A percentile compares a stretch with the other conserved stretches of the same genome.
Evolutionary conservation across 371 early-diverging fungal genomes (phyloP).

Genomic region (Mortierella sp.): DNA sequence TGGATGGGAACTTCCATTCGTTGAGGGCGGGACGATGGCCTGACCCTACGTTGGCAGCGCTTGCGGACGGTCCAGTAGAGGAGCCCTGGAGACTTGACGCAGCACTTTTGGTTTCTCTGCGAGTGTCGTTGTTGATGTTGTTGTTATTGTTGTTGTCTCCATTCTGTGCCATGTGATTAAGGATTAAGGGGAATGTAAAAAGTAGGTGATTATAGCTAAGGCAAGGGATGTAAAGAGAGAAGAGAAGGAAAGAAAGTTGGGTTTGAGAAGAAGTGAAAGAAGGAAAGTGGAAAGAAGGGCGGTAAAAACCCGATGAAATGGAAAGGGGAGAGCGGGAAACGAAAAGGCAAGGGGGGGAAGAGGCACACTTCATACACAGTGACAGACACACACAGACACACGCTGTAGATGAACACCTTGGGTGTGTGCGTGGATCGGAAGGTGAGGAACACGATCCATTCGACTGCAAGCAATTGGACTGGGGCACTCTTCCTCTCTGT

Average conservation of each 20-base stretch:
- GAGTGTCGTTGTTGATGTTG: background rate
- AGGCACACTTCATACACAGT: background rate
- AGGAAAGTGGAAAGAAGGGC: background rate
- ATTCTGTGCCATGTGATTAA: conserved; percentile 28
- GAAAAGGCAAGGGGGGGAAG: background rate
- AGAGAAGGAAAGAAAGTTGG: background rate
- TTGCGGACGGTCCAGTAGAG: conserved; percentile 5
- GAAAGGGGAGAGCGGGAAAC: background rate
- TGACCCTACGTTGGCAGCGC: conserved; percentile 24
- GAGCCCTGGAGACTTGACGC: conserved; percentile 11
- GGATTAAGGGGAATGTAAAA: background rate
- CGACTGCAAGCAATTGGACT: background rate
- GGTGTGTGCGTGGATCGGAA: too few species aligned
- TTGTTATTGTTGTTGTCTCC: conserved; percentile 21
- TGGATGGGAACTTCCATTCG: conserved; percentile 56
- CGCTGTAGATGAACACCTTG: background rate
- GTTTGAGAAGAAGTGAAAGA: background rate
- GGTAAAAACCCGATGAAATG: background rate
- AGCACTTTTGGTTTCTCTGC: background rate
- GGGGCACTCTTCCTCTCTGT: background rate
- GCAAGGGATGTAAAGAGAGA: background rate
- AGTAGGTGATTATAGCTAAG: background rate
- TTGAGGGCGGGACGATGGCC: conserved; percentile 51
- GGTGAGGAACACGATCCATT: background rate
- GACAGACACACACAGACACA: too few species aligned